Base-by-base conservation (phyloP, 1,284 basidiomycete species). In the Rhodotorula mucilaginosa region DNA sequence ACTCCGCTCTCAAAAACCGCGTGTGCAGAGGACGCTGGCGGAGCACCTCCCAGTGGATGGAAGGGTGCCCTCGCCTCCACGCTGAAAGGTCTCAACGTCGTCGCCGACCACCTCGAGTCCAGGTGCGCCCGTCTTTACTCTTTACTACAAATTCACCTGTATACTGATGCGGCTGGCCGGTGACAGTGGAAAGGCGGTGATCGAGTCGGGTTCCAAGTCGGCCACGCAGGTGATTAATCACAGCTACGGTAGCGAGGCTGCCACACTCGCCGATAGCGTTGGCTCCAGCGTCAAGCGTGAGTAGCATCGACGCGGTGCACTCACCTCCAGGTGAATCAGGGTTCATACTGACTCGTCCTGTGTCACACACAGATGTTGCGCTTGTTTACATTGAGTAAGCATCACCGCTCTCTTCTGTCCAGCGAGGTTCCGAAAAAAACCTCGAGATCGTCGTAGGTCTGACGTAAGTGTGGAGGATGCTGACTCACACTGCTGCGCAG, bases 71-170 rank as follows among this genome's bases (percentile, higher is more conserved):
- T 81, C 69, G 78, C 79, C 44, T 77, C 79, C 54, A 76, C 78
- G 1, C 72, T 81, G 26, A 74, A 80, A 26, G 81, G 80, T 7
- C 74, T 79, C 67, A 80, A 78, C 67, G 78, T 79, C 12, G 77
- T 82, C 18, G 72, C 79, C 13, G 81, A 82, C 51, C 78, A 80
- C 12, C 63, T 81, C n/a, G 81, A 81, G 52, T 73, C 76, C 1
- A 78, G 79, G 29, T 78, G 71, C n/a, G 78, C 77, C n/a, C 39
- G n/a, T 26, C 44, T 54, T 56, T 19, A 4, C 23, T 61, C 23
- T 44, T 29, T 18, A 23, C 19, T 23, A 1, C 23, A 19, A 3
- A 8, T 21, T 2, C 39, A 21, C 1, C 6, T 3, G 23, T 2
- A 5, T 23, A 3, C 47, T 63, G 46, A 54, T 26, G 10, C 4